Evolutionary conservation across 345 rosid species (phyloP).

Genomic region (Sonneratia caseolaris): DNA sequence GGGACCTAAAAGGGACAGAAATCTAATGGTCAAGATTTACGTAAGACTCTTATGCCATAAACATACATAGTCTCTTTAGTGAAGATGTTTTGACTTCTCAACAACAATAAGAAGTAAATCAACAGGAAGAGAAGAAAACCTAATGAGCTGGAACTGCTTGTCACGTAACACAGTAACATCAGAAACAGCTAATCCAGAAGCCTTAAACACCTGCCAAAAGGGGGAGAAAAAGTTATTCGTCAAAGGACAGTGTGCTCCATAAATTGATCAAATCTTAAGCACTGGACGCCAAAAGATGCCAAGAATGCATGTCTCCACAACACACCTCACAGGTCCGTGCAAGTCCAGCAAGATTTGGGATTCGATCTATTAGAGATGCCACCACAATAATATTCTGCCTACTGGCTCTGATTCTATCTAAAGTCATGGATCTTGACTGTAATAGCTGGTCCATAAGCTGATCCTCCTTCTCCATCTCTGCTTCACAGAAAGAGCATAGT

Average conservation of each 20-base stretch:
- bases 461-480: slow-evolving; percentile 86
- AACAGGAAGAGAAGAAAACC: slow-evolving; percentile 29
- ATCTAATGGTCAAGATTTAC: too few species aligned
- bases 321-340: slow-evolving; percentile 93
- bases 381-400: slow-evolving; percentile 73
- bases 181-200: slow-evolving; percentile 64
- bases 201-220: slow-evolving; percentile 63
- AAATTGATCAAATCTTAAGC: background rate
- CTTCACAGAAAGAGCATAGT: slow-evolving; percentile 11
- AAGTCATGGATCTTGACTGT: slow-evolving; percentile 56
- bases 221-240: background rate
- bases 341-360: slow-evolving; percentile 94
- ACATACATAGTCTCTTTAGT: background rate
- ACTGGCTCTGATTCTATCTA: slow-evolving; percentile 53
- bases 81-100: too few species aligned
- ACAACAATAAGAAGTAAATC: background rate
- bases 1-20: too few species aligned
- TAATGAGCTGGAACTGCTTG: slow-evolving; percentile 92
- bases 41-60: background rate
- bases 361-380: slow-evolving; percentile 83
- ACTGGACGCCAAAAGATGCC: background rate
- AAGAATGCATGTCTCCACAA: background rate
- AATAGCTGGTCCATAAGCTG: slow-evolving; percentile 61
- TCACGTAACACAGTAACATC: slow-evolving; percentile 57
- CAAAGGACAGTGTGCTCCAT: background rate